Evolutionary conservation across 495 filamentous ascomycete species (phyloP).

Genomic region (Aspergillus ostianus): DNA sequence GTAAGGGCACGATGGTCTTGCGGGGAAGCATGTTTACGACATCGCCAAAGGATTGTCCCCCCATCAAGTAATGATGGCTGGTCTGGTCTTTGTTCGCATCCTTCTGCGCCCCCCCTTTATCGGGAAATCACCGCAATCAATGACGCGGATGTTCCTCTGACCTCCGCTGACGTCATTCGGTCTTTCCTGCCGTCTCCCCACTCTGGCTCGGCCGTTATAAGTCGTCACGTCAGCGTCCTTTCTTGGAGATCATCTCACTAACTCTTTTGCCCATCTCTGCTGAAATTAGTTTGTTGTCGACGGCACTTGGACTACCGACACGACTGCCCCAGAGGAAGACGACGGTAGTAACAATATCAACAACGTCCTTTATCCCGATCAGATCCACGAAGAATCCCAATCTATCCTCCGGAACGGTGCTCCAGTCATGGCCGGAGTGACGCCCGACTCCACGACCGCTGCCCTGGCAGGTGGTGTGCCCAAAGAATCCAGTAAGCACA

Average conservation of each 20-base stretch:
- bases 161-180: constrained; percentile 35
- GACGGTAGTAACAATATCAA: constrained; percentile 80
- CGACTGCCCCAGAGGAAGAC: constrained; percentile 70
- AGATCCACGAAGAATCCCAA: constrained; percentile 54
- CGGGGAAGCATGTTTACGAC: too few species aligned
- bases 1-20: constrained; percentile 40
- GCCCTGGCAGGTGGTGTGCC: constrained; percentile 66
- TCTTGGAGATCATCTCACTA: constrained; percentile 11
- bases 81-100: too few species aligned
- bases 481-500: constrained; percentile 44
- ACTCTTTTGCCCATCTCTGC: constrained; percentile 8
- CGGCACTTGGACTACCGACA: constrained; percentile 79
- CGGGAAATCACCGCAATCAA: constrained; percentile 16
- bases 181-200: constrained; percentile 8
- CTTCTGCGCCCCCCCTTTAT: too few species aligned
- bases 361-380: constrained; percentile 78
- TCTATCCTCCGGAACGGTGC: constrained; percentile 30
- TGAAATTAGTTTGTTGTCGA: constrained; percentile 82
- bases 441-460: constrained; percentile 73
- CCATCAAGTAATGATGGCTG: too few species aligned
- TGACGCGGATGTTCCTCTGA: constrained; percentile 26
- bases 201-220: constrained; percentile 21
- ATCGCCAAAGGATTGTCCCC: background rate
- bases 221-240: constrained; percentile 11
- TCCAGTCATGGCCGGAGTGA: constrained; percentile 65